Evolutionary conservation across 345 rosid genomes (phyloP), one percentile per base, ranked within the genome.

Genomic region (Acer saccharum): DNA sequence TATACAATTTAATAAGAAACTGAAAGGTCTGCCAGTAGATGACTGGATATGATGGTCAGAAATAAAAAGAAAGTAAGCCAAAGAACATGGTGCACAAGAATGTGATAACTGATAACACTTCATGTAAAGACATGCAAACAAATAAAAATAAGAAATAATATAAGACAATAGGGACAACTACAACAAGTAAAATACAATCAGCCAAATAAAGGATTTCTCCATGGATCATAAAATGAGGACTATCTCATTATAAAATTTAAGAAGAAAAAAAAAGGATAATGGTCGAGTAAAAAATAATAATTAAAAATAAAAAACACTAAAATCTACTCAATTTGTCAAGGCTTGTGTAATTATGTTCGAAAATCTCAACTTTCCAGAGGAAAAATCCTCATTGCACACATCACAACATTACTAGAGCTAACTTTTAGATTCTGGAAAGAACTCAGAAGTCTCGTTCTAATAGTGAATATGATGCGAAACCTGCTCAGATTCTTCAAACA

Each of bases 21-120:
- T 86, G 82, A 86, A 85, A 72, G 78, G 21, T 61, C 72, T 35
- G 77, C 74, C 73, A 86, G 87, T 54, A 76, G 78, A 73, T 57
- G 27, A 48, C 58, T 69, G n/a, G 39, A 35, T 35, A 35, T 35
- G 39, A 35, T 35, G 39, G 39, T 35, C 39, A 35, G 39, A 35
- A 35, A 35, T 35, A 35, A 35, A 35, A 35, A 35, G 39, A 35
- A 0, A 35, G 39, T 35, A 35, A 35, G 39, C 39, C 39, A 35
- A 35, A 35, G 39, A 35, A 4, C 39, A 0, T 14, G 20, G 54
- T 67, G 6, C 20, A 67, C 25, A 67, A 14, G 13, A 10, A 50
- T 11, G 16, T 14, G 55, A 50, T 50, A 50, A 50, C 17, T 35
- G 39, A 35, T 4, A 35, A 35, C 39, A 50, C 55, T 50, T 50